Base-by-base conservation (phyloP, 2,329 filamentous ascomycete genomes). In the Colletotrichum navitas region DNA sequence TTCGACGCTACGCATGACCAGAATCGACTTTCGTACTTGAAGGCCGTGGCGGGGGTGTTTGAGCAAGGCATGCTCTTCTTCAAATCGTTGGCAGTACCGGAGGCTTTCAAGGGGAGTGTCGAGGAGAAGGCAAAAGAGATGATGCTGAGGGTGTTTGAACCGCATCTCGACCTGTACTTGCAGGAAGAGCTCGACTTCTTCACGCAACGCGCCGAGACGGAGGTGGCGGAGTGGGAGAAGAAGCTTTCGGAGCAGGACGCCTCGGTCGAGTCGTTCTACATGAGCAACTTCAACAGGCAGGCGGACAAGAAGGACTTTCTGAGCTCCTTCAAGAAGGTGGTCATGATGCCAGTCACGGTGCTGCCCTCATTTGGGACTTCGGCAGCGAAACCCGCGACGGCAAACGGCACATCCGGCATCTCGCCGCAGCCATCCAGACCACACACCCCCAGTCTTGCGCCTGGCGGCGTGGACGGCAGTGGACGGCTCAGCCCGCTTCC, bases 301-400 rank as follows among this genome's bases (percentile, higher is more conserved):
- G 96, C 94, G 1, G 96, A 97, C 74, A 99, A 99, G 83, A 94
- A 94, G 75, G 96, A 99, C 79, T 99, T 99, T 77, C 80, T 99
- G 73, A 96, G 92, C 56, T 97, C 95, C 0, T 99, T 99, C 86
- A 98, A 94, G 79, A 98, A 98, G 81, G 96, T 99, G 11, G 93
- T 99, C 74, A 98, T 99, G 95, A 97, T 97, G 91, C 96, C 96
- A 2, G 95, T 99, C 60, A 97, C 94, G 63, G 95, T 94, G 11
- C 85, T 98, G 5, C 93, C 94, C 1, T 91, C 88, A 58, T 89
- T 94, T 72, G 74, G 81, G 54, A 69, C 70, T 68, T 51, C 77
- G 64, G 56, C 73, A 66, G 58, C 74, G 62, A 34, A 75, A 66
- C 62, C 74, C 7, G 47, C 78, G 29, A 62, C 76, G 32, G 62